phyloP scores from a whole-genome alignment of 176 grass and related monocot species.

The Alopecurus myosuroides region DNA sequence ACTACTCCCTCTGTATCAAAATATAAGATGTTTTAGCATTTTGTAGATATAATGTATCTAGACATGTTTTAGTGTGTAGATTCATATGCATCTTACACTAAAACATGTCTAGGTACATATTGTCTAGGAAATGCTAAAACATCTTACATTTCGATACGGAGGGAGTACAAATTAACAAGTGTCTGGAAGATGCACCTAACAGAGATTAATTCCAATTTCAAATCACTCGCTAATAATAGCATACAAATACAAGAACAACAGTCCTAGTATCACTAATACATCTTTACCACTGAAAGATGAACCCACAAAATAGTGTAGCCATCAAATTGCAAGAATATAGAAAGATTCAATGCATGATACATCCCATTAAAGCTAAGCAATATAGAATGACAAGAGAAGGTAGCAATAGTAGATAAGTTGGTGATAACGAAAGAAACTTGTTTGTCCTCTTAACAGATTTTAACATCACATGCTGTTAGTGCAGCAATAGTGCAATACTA shows the following conservation, averaged over 20 bases:
- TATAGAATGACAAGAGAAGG: neutral
- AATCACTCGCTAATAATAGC: neutral
- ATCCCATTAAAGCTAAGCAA: neutral
- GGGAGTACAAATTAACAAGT: slow-evolving; percentile 1
- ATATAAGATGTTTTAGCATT: too few species aligned
- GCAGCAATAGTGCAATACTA: too few species aligned
- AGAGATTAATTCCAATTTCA: neutral
- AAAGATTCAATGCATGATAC: neutral
- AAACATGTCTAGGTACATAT: too few species aligned
- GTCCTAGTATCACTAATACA: neutral
- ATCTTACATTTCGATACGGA: too few species aligned
- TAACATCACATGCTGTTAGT: neutral
- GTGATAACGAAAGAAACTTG: neutral
- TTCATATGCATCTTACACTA: too few species aligned
- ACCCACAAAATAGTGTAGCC: neutral
- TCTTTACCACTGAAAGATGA: neutral
- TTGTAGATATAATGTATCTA: too few species aligned
- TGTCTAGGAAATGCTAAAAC: too few species aligned
- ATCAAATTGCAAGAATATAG: neutral
- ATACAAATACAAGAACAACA: slow-evolving; percentile 12
- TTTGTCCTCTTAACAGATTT: neutral
- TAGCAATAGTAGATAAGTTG: neutral
- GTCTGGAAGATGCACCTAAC: neutral
- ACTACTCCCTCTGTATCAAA: too few species aligned
- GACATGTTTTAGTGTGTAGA: too few species aligned